Conservation (phyloP, 805 yeast species). For the Suhomyces sp. region DNA sequence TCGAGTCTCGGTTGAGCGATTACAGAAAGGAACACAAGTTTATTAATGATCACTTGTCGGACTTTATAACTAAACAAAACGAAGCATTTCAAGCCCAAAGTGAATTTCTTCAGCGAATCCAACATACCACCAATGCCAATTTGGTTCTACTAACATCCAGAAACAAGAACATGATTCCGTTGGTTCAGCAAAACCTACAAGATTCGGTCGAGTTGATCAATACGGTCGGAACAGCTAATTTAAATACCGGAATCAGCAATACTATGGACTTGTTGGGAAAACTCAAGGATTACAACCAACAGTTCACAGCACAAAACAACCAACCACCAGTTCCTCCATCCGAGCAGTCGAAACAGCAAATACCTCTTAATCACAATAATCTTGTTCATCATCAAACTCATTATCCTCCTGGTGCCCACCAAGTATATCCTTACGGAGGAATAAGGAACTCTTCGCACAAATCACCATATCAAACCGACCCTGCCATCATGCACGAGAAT, state of each 20-base stretch:
- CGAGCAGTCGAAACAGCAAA: neutral
- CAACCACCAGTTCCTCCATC: neutral
- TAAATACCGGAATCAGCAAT: slow-evolving; percentile 14
- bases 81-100: slow-evolving; percentile 14
- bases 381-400: neutral
- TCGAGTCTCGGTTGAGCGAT: slow-evolving; percentile 13
- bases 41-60: slow-evolving; percentile 9
- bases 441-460: neutral
- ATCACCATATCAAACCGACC: neutral
- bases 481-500: neutral
- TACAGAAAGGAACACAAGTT: slow-evolving; percentile 11
- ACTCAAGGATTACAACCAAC: slow-evolving; percentile 6
- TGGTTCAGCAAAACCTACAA: slow-evolving; percentile 12
- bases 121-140: slow-evolving; percentile 11
- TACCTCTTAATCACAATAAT: neutral
- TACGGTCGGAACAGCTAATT: slow-evolving; percentile 7
- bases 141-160: slow-evolving; percentile 12
- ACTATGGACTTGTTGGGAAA: slow-evolving; percentile 18
- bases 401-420: neutral
- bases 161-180: slow-evolving; percentile 11
- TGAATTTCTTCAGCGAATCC: slow-evolving; percentile 15
- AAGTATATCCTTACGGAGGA: neutral
- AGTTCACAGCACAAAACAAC: neutral
- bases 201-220: slow-evolving; percentile 11
- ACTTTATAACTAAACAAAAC: slow-evolving; percentile 15